phyloP scores from a whole-genome alignment of 805 yeast genomes.

The Candida insectorum region DNA sequence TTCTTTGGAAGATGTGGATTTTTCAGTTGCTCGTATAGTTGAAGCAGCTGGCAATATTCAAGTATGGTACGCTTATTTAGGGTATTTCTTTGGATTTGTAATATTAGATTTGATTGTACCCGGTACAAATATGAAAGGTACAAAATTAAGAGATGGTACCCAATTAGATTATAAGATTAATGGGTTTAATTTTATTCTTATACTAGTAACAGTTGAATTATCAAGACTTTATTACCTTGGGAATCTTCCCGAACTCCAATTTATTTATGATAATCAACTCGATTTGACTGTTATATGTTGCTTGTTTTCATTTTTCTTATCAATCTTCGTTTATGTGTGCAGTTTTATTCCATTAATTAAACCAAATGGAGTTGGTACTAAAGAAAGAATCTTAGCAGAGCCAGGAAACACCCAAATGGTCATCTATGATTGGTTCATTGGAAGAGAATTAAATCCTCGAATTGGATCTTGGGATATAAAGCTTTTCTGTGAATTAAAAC shows the following conservation, averaged over 20 bases:
- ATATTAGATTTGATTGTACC: conserved; percentile 58
- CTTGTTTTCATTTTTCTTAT: conserved; percentile 59
- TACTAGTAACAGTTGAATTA: conserved; percentile 33
- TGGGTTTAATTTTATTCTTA: conserved; percentile 58
- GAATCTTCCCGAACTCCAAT: conserved; percentile 75
- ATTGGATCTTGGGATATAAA: conserved; percentile 84
- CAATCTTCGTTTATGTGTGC: conserved; percentile 59
- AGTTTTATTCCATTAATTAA: conserved; percentile 61
- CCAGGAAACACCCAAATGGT: conserved; percentile 82
- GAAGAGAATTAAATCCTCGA: conserved; percentile 93
- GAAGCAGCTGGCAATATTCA: conserved; percentile 7
- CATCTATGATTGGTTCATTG: conserved; percentile 93
- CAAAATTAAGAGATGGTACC: conserved; percentile 72
- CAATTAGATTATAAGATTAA: conserved; percentile 73
- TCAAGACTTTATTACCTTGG: conserved; percentile 47
- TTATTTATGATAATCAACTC: conserved; percentile 63
- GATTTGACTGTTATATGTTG: conserved; percentile 63
- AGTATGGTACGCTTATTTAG: conserved; percentile 61
- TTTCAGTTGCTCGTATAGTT: conserved; percentile 5
- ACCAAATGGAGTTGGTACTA: conserved; percentile 51
- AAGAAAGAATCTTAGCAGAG: conserved; percentile 70
- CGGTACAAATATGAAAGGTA: conserved; percentile 63
- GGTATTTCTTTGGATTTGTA: conserved; percentile 71
- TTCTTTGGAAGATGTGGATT: conserved; percentile 36
- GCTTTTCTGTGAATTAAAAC: conserved; percentile 88